phyloP scores from a whole-genome alignment of 169 alveolate species.

The Fabrea salina region DNA sequence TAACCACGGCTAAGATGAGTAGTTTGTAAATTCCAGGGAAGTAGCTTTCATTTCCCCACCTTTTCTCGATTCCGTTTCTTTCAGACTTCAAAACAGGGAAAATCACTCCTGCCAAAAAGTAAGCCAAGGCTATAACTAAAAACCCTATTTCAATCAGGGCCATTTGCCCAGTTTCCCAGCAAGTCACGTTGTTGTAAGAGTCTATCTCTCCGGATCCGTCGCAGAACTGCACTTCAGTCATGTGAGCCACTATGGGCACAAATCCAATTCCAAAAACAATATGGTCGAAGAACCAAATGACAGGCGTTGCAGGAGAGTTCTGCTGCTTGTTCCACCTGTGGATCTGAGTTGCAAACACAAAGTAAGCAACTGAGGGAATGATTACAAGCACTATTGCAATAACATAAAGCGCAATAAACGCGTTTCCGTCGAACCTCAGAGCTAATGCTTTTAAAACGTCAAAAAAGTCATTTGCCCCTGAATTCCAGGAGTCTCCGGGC shows the following conservation, averaged over 20 bases:
- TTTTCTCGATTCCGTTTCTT: slow-evolving; percentile 22
- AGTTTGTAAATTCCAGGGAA: background rate
- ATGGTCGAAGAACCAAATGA: slow-evolving; percentile 22
- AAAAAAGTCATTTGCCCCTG: background rate
- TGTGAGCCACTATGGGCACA: background rate
- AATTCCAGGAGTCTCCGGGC: background rate
- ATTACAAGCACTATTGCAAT: background rate
- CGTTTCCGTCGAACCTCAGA: background rate
- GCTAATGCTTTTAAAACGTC: slow-evolving; percentile 5
- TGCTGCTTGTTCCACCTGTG: background rate
- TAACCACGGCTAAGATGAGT: background rate
- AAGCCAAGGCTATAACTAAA: background rate
- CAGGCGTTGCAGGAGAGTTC: background rate
- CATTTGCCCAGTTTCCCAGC: slow-evolving; percentile 20
- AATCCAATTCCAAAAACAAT: slow-evolving; percentile 12
- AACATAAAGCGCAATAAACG: slow-evolving; percentile 7
- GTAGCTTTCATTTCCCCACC: slow-evolving; percentile 26
- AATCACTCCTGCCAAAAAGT: background rate
- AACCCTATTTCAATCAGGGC: slow-evolving; percentile 12
- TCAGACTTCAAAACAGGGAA: background rate
- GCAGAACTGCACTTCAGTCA: slow-evolving; percentile 21
- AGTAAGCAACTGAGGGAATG: background rate
- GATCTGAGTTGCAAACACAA: background rate
- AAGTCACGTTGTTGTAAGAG: background rate
- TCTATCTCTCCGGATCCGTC: background rate